phyloP scores from a whole-genome alignment of 441 rosid genomes.

The Raphanus hybrid region DNA sequence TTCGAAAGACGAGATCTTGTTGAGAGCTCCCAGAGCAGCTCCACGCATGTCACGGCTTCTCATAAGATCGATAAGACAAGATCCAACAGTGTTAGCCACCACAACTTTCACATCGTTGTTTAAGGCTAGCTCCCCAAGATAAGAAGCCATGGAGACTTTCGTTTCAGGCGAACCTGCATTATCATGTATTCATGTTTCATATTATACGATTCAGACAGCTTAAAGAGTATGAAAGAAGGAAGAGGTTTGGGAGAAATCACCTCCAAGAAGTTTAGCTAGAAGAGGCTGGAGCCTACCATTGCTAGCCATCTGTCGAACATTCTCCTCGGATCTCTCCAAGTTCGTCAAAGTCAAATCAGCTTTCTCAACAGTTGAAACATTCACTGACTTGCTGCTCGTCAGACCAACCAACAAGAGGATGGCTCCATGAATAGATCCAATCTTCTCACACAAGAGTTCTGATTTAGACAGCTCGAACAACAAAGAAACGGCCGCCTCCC shows the following conservation, averaged over 20 bases:
- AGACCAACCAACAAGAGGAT: conserved; percentile 92
- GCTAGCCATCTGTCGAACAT: conserved; percentile 92
- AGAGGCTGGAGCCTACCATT: conserved; percentile 90
- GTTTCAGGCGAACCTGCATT: conserved; percentile 81
- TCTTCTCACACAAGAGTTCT: conserved; percentile 85
- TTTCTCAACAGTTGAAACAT: conserved; percentile 77
- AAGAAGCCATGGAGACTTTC: conserved; percentile 84
- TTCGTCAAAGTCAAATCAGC: conserved; percentile 83
- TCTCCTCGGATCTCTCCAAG: conserved; percentile 77
- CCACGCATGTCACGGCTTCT: conserved; percentile 66
- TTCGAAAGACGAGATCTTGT: conserved; percentile 80
- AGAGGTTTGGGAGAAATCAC: conserved; percentile 43
- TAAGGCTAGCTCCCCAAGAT: conserved; percentile 83
- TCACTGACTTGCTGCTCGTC: conserved; percentile 88
- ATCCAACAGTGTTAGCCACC: conserved; percentile 83
- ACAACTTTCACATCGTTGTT: conserved; percentile 79
- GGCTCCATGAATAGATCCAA: conserved; percentile 92
- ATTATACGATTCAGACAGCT: too few relatives aligned
- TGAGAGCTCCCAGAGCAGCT: conserved; percentile 86
- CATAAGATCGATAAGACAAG: conserved; percentile 80
- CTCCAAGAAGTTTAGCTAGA: conserved; percentile 80
- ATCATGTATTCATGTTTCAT: conserved; percentile 43
- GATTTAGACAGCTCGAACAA: conserved; percentile 90
- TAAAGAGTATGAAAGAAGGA: not conserved
- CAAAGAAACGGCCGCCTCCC: conserved; percentile 89